Evolutionary conservation across 805 yeast species (phyloP).

Genomic region (Myxozyma sirexii): DNA sequence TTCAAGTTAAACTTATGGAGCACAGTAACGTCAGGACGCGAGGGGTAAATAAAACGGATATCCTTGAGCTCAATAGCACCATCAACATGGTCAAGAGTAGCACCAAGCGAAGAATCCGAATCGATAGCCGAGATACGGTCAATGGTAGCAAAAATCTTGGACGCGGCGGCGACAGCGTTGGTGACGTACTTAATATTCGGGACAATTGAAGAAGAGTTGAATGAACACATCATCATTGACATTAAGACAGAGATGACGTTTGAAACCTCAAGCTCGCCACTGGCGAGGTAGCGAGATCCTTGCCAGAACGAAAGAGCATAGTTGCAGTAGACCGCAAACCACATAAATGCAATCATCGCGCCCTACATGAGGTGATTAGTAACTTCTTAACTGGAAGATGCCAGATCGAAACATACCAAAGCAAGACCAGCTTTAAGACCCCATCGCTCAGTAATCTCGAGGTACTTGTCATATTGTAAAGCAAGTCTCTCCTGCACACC

Average conservation of each 20-base stretch:
- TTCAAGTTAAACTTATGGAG: constrained; percentile 72
- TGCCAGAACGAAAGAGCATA: constrained; percentile 51
- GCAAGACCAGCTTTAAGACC: constrained; percentile 30
- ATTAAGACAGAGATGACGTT: constrained; percentile 42
- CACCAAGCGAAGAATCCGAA: constrained; percentile 35
- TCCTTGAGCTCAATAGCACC: constrained; percentile 82
- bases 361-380: constrained; percentile 39
- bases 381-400: neutral
- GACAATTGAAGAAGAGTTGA: constrained; percentile 45
- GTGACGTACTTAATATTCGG: constrained; percentile 45
- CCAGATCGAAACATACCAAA: constrained; percentile 24
- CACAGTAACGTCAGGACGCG: constrained; percentile 76
- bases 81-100: constrained; percentile 34
- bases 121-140: constrained; percentile 47
- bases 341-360: constrained; percentile 44
- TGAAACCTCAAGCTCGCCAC: constrained; percentile 43
- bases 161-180: constrained; percentile 45
- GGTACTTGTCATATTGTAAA: constrained; percentile 40
- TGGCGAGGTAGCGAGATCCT: constrained; percentile 47
- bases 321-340: constrained; percentile 71
- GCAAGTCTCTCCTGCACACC: constrained; percentile 47
- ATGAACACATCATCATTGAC: constrained; percentile 41
- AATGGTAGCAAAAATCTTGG: constrained; percentile 46
- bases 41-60: constrained; percentile 85
- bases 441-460: constrained; percentile 37